Conservation (phyloP, 73 alveolate genomes). For the Blepharisma stoltei region DNA sequence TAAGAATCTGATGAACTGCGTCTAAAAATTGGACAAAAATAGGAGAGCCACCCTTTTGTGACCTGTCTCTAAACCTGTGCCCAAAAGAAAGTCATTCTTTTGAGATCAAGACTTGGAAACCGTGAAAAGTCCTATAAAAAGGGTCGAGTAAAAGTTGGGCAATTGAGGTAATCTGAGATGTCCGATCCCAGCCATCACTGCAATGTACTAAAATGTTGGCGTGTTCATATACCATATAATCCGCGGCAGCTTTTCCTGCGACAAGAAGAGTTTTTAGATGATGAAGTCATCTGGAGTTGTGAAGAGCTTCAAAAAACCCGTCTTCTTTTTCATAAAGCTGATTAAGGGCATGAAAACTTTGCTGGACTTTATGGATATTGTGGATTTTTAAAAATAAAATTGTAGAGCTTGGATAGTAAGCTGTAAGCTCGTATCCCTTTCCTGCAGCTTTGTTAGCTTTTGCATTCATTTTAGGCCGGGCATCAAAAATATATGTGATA, state of each 20-base stretch:
- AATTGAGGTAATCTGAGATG: constrained; percentile 80
- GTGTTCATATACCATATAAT: constrained; percentile 41
- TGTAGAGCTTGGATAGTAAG: constrained; percentile 54
- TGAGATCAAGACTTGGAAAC: constrained; percentile 76
- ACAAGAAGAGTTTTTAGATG: constrained; percentile 59
- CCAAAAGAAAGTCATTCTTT: constrained; percentile 93
- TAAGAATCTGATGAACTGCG: constrained; percentile 71
- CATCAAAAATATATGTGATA: constrained; percentile 58
- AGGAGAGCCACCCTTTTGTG: constrained; percentile 74
- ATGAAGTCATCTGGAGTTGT: constrained; percentile 75
- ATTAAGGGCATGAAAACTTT: constrained; percentile 56
- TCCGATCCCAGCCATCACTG: constrained; percentile 97
- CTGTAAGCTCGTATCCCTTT: constrained; percentile 78
- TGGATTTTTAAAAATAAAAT: constrained; percentile 75
- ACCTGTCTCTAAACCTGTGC: constrained; percentile 79
- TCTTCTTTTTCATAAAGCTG: constrained; percentile 60
- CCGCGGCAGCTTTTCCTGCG: constrained; percentile 51
- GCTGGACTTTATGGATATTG: constrained; percentile 88
- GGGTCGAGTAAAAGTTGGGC: constrained; percentile 83
- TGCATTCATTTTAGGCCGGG: constrained; percentile 81
- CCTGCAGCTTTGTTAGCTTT: constrained; percentile 73
- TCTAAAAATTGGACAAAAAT: constrained; percentile 83
- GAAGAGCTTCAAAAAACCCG: constrained; percentile 39
- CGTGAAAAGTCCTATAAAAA: constrained; percentile 77
- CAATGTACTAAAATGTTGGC: constrained; percentile 83